Evolutionary conservation across 177 flowering plant species (phyloP).

Genomic region (Telopea speciosissima): DNA sequence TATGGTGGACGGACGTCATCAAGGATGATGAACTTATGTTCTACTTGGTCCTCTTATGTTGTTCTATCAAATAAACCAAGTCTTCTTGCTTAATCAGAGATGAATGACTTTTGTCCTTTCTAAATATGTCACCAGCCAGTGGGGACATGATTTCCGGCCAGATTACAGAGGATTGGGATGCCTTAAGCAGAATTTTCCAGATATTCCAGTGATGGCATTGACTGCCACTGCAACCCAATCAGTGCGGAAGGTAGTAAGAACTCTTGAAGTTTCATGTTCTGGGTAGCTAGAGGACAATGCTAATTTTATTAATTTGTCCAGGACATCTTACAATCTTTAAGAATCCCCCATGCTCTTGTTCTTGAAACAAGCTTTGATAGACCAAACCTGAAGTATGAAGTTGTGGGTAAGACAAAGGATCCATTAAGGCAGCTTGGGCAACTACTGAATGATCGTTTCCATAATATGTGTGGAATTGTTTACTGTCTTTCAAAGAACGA

Average conservation of each 20-base stretch:
- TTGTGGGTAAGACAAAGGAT: conserved; percentile 68
- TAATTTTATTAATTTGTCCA: conserved; percentile 30
- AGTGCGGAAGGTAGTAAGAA: conserved; percentile 60
- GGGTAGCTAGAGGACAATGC: background rate
- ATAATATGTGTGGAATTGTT: conserved; percentile 69
- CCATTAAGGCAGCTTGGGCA: conserved; percentile 80
- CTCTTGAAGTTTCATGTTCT: background rate
- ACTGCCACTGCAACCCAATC: conserved; percentile 94
- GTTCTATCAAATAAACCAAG: too few species aligned
- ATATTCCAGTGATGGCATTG: conserved; percentile 89
- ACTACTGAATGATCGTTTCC: conserved; percentile 53
- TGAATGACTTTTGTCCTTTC: too few species aligned
- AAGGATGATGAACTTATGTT: conserved; percentile 1
- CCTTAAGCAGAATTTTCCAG: conserved; percentile 80
- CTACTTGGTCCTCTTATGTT: conserved; percentile 8
- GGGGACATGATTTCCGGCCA: conserved; percentile 99
- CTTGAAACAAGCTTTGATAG: conserved; percentile 95
- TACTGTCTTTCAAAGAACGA: conserved; percentile 96
- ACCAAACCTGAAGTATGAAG: conserved; percentile 91
- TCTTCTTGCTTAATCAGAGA: background rate
- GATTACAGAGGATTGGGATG: conserved; percentile 84
- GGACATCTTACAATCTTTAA: conserved; percentile 74
- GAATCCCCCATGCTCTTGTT: conserved; percentile 74
- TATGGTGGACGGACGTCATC: background rate
- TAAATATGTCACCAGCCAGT: conserved; percentile 52